phyloP scores from a whole-genome alignment of 768 basidiomycete species.

The Boletus subcaerulescens region DNA sequence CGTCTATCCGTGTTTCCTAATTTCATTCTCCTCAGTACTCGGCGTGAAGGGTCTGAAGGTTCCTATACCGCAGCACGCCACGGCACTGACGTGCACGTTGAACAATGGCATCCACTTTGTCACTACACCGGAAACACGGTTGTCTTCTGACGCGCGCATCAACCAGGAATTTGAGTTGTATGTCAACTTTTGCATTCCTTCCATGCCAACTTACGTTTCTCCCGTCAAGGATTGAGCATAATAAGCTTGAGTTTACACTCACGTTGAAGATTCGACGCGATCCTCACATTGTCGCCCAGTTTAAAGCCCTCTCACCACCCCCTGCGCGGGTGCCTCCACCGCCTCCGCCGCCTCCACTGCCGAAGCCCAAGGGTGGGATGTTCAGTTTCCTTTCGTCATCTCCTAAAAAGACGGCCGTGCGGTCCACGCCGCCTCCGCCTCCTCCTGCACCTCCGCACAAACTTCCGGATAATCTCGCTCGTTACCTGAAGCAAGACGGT shows the following conservation, averaged over 20 bases:
- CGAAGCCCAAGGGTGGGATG: conserved; percentile 61
- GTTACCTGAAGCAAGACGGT: conserved; percentile 82
- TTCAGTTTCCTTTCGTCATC: conserved; percentile 75
- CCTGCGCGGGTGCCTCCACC: conserved; percentile 44
- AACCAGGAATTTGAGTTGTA: conserved; percentile 92
- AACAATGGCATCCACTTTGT: conserved; percentile 98
- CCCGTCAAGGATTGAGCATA: conserved; percentile 74
- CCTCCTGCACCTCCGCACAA: conserved; percentile 38
- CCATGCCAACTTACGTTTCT: not conserved
- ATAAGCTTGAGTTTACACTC: conserved; percentile 92
- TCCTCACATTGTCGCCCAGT: conserved; percentile 78
- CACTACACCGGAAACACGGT: conserved; percentile 75
- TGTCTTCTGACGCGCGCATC: conserved; percentile 58
- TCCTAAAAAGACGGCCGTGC: conserved; percentile 63
- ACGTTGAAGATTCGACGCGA: conserved; percentile 85
- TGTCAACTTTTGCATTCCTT: conserved; percentile 27
- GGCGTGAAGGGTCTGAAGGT: conserved; percentile 70
- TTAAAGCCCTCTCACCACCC: conserved; percentile 58
- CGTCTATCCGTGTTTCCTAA: not conserved
- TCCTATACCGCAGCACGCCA: conserved; percentile 75
- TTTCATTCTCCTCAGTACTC: conserved; percentile 49
- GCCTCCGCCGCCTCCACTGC: conserved; percentile 42
- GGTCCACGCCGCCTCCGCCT: conserved; percentile 34
- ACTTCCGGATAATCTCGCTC: conserved; percentile 72
- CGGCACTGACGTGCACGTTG: conserved; percentile 78